Percentiles rank a stretch among this genome's conserved stretches.
Evolutionary conservation across 345 rosid genomes (phyloP).

Genomic region (Turnera subulata): DNA sequence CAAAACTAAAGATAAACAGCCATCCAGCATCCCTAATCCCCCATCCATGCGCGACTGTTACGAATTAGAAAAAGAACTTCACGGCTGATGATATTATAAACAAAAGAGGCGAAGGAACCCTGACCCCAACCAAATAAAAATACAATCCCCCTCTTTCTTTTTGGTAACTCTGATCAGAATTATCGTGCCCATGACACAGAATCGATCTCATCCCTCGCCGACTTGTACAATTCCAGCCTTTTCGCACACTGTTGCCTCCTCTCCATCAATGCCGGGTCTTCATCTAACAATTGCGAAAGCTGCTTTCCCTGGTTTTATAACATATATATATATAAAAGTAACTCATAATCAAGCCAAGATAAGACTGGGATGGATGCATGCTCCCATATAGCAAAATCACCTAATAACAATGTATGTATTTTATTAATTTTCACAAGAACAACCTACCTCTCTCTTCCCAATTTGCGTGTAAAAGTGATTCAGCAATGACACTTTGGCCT

Average conservation of each 20-base stretch:
- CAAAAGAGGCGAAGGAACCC: too few relatives aligned
- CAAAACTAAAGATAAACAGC: too few relatives aligned
- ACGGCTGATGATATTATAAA: too few relatives aligned
- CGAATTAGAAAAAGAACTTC: too few relatives aligned
- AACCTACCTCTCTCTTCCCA: slow-evolving; percentile 32
- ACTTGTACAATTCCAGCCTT: slow-evolving; percentile 37
- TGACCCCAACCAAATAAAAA: not conserved
- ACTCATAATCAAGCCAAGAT: too few relatives aligned
- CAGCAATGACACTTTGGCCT: slow-evolving; percentile 33
- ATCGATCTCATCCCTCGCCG: slow-evolving; percentile 40
- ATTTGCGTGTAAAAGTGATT: slow-evolving; percentile 32
- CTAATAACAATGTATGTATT: not conserved
- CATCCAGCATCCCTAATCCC: too few relatives aligned
- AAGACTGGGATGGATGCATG: too few relatives aligned
- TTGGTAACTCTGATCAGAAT: not conserved
- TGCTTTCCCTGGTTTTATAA: slow-evolving; percentile 35
- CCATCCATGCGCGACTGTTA: too few relatives aligned
- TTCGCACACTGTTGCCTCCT: slow-evolving; percentile 33
- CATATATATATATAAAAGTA: too few relatives aligned
- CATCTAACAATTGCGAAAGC: slow-evolving; percentile 30
- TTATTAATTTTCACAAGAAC: not conserved
- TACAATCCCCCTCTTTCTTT: not conserved
- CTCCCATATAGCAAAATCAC: too few relatives aligned
- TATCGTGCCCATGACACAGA: slow-evolving; percentile 36
- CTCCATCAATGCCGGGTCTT: slow-evolving; percentile 42